phyloP scores from a whole-genome alignment of 176 grass and related monocot genomes.

The Oryza glumipatula region DNA sequence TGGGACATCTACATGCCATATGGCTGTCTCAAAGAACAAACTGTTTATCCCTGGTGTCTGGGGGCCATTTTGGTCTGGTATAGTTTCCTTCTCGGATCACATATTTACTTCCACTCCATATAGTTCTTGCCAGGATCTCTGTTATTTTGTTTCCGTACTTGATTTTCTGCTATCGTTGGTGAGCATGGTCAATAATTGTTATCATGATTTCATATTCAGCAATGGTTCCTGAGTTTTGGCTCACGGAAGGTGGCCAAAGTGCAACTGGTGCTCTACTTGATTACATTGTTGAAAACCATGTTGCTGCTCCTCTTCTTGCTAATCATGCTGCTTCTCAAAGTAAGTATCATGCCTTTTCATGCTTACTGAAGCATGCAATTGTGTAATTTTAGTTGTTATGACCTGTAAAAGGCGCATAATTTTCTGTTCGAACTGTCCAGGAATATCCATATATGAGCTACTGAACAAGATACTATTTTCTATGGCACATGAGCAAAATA shows the following conservation, averaged over 20 bases:
- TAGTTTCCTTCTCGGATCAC: constrained; percentile 2
- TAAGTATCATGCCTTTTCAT: constrained; percentile 45
- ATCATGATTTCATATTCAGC: constrained; percentile 53
- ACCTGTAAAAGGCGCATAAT: constrained; percentile 1
- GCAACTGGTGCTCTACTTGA: constrained; percentile 90
- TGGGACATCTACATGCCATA: constrained; percentile 97
- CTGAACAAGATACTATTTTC: constrained; percentile 85
- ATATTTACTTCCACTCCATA: constrained; percentile 10
- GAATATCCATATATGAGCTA: constrained; percentile 82
- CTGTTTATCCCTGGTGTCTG: constrained; percentile 90
- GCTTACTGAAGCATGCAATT: constrained; percentile 19
- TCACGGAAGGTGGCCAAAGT: constrained; percentile 95
- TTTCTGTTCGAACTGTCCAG: constrained; percentile 52
- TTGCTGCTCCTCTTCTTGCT: constrained; percentile 71
- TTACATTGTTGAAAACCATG: constrained; percentile 78
- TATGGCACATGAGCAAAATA: constrained; percentile 65
- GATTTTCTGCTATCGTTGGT: constrained; percentile 19
- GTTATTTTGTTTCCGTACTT: constrained; percentile 20
- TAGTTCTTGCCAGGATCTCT: constrained; percentile 29
- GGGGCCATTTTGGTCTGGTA: constrained; percentile 99
- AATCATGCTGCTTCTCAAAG: constrained; percentile 83
- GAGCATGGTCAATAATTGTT: constrained; percentile 18
- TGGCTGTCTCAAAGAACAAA: constrained; percentile 83
- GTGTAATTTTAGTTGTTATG: background rate
- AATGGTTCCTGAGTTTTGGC: constrained; percentile 92